Evolutionary conservation across 331 rosid genomes (phyloP).

Genomic region (Malus hybrid): DNA sequence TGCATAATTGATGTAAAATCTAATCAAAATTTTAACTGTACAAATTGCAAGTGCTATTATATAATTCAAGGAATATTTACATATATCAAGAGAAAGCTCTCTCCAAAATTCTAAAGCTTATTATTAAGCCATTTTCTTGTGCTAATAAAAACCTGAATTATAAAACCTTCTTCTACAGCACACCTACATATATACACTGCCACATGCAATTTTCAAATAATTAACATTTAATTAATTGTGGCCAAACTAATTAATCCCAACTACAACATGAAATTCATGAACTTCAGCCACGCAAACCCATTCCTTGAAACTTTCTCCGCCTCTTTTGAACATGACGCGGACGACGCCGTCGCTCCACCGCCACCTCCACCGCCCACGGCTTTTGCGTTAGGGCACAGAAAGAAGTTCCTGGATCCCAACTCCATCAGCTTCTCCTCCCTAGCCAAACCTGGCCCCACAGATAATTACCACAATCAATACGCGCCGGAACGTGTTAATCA

Average conservation of each 20-base stretch:
- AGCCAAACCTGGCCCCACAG: slow-evolving; percentile 38
- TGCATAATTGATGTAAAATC: too few species aligned
- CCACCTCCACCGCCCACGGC: slow-evolving; percentile 9
- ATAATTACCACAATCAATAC: slow-evolving; percentile 10
- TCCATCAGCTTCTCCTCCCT: slow-evolving; percentile 40
- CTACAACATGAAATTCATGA: slow-evolving; percentile 47
- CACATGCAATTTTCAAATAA: neutral
- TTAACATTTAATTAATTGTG: neutral
- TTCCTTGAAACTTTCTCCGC: slow-evolving; percentile 18
- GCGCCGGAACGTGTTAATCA: neutral
- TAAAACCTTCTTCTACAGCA: neutral
- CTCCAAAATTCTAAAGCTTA: neutral
- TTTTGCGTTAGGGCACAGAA: slow-evolving; percentile 26
- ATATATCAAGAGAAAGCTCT: too few species aligned
- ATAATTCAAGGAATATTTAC: too few species aligned
- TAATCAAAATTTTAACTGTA: too few species aligned
- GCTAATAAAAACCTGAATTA: neutral
- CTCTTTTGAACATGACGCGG: slow-evolving; percentile 45
- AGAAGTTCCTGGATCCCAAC: slow-evolving; percentile 67
- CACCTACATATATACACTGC: neutral
- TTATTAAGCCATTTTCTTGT: too few species aligned
- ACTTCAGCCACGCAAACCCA: slow-evolving; percentile 40
- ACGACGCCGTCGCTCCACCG: slow-evolving; percentile 21
- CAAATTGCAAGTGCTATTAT: too few species aligned
- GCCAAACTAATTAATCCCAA: neutral